These are phyloP conservation scores for Corymbia calophylla DNA, from an alignment of 441 rosid genomes.

Conservation along the genomic window DNA sequence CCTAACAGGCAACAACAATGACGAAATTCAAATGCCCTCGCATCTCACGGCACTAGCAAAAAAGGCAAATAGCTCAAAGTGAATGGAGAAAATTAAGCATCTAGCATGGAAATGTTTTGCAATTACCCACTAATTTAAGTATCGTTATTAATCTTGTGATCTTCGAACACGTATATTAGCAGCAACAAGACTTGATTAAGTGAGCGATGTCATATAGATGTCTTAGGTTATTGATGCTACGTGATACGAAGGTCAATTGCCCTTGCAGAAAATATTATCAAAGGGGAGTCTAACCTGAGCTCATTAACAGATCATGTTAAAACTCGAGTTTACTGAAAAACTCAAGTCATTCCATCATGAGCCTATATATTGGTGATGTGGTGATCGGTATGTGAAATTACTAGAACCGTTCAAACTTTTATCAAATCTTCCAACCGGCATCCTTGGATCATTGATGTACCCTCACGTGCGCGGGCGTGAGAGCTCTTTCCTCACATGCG, in stretches of 20 bases:
- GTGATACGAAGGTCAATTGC: background rate
- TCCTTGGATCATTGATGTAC: background rate
- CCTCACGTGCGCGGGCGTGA: background rate
- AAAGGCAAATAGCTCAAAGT: background rate
- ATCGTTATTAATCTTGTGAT: background rate
- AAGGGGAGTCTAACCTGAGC: background rate
- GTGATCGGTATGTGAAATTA: background rate
- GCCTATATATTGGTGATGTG: background rate
- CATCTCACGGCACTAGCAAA: background rate
- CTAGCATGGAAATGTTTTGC: background rate
- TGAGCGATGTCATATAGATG: background rate
- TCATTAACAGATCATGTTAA: background rate
- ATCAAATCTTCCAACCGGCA: background rate
- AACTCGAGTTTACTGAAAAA: background rate
- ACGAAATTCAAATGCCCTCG: background rate
- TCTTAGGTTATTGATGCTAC: background rate
- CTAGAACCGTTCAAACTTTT: background rate
- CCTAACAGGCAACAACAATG: background rate
- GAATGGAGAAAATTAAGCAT: background rate
- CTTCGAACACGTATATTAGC: background rate
- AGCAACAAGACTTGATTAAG: background rate
- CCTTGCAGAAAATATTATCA: background rate
- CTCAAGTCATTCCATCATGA: background rate
- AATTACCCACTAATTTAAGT: background rate
- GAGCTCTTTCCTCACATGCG: background rate